phyloP scores from a whole-genome alignment of 164 flowering plant species.

The Malania oleifera region DNA sequence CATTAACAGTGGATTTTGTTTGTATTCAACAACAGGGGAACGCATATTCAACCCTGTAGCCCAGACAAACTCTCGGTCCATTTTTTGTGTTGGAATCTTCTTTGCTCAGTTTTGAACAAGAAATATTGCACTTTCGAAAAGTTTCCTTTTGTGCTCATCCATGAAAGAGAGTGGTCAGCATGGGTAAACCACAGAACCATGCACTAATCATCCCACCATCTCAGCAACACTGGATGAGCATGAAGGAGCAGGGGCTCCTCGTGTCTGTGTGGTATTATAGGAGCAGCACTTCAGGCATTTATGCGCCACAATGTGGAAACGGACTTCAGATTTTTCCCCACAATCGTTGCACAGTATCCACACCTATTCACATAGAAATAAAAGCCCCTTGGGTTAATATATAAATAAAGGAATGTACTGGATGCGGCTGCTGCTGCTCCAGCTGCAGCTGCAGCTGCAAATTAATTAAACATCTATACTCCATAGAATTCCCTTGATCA shows the following conservation, averaged over 20 bases:
- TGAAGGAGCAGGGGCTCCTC: conserved; percentile 43
- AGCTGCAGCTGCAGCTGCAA: no score
- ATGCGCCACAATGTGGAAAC: conserved; percentile 66
- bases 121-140: no score
- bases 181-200: background rate
- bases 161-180: background rate
- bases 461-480: no score
- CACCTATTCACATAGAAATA: conserved; percentile 37
- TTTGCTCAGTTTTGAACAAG: no score
- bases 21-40: no score
- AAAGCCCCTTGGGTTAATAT: no score
- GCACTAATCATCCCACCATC: conserved; percentile 16
- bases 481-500: background rate
- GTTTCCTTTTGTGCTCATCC: conserved; percentile 1
- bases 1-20: no score
- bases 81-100: no score
- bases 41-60: no score
- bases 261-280: conserved; percentile 77
- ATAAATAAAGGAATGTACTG: no score
- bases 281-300: conserved; percentile 73
- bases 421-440: no score
- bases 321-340: conserved; percentile 54
- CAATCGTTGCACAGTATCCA: conserved; percentile 95
- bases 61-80: no score
- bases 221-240: conserved; percentile 34